Conservation (phyloP, 2,329 filamentous ascomycete genomes). For the Parastagonospora avenae region DNA sequence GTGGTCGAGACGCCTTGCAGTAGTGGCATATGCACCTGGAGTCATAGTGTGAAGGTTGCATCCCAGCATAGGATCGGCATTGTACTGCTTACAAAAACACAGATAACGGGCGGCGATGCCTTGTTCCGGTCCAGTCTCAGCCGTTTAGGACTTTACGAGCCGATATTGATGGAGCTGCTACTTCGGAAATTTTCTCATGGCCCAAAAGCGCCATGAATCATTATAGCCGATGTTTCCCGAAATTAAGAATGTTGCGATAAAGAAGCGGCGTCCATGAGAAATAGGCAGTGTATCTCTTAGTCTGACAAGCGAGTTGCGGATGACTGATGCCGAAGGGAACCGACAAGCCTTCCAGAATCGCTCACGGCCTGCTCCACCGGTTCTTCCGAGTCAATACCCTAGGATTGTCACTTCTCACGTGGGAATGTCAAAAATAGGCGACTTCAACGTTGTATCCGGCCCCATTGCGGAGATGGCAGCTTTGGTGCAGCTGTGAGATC, state of each 20-base stretch:
- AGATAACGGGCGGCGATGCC: background rate
- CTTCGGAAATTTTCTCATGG: too few species aligned
- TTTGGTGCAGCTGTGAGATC: too few species aligned
- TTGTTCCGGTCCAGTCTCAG: too few species aligned
- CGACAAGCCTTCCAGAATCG: background rate
- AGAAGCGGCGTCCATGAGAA: background rate
- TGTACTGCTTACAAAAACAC: constrained; percentile 4
- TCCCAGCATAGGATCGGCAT: constrained; percentile 11
- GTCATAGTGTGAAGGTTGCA: constrained; percentile 26
- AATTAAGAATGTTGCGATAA: too few species aligned
- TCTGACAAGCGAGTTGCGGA: background rate
- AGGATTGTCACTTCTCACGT: background rate
- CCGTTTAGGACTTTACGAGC: too few species aligned
- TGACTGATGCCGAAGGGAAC: background rate
- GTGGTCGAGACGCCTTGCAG: constrained; percentile 18
- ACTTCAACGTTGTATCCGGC: background rate
- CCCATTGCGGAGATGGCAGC: background rate
- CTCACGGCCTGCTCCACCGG: background rate
- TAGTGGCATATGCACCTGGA: constrained; percentile 20
- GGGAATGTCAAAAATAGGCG: background rate
- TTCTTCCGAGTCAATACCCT: background rate
- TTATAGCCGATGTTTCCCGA: too few species aligned
- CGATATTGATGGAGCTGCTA: too few species aligned
- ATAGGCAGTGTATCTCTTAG: background rate
- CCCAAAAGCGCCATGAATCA: too few species aligned